Evolutionary conservation across 2,329 filamentous ascomycete genomes (phyloP).

Genomic region (Penicillium sclerotiorum): DNA sequence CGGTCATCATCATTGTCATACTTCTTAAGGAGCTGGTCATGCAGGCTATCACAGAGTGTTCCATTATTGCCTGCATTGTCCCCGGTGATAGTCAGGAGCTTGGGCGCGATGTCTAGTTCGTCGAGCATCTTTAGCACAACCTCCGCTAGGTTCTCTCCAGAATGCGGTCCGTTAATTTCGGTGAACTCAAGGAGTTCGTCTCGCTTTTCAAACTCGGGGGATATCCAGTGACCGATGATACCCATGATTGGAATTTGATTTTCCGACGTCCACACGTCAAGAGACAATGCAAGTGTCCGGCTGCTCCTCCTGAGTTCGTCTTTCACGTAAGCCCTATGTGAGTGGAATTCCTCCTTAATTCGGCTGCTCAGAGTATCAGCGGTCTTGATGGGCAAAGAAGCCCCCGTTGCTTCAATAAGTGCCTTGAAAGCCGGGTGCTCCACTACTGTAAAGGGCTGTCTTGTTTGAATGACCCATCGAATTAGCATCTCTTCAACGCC

Average conservation of each 20-base stretch:
- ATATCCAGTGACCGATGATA: constrained; percentile 9
- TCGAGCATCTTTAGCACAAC: constrained; percentile 10
- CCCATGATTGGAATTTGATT: constrained; percentile 11
- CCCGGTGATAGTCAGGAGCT: constrained; percentile 17
- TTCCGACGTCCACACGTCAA: constrained; percentile 11
- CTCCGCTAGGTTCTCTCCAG: constrained; percentile 13
- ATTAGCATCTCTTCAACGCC: constrained; percentile 4
- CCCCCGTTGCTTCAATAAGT: constrained; percentile 13
- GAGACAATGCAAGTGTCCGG: constrained; percentile 7
- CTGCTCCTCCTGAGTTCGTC: constrained; percentile 4
- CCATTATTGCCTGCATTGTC: constrained; percentile 21
- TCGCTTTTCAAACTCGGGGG: constrained; percentile 9
- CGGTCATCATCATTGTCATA: constrained; percentile 5
- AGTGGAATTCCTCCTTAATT: constrained; percentile 11
- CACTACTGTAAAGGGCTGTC: constrained; percentile 3
- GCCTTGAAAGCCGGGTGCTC: constrained; percentile 12
- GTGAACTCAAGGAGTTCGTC: constrained; percentile 11
- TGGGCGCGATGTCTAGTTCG: constrained; percentile 13
- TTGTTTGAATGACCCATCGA: constrained; percentile 4
- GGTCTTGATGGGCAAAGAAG: constrained; percentile 9
- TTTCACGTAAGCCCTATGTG: constrained; percentile 11
- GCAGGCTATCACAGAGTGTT: constrained; percentile 7
- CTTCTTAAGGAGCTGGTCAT: constrained; percentile 9
- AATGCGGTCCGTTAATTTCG: constrained; percentile 11
- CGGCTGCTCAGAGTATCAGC: constrained; percentile 5